These are phyloP conservation scores for Pseudogymnoascus sp. DNA, from an alignment of 2,329 filamentous ascomycete species.

Conservation along the genomic window DNA sequence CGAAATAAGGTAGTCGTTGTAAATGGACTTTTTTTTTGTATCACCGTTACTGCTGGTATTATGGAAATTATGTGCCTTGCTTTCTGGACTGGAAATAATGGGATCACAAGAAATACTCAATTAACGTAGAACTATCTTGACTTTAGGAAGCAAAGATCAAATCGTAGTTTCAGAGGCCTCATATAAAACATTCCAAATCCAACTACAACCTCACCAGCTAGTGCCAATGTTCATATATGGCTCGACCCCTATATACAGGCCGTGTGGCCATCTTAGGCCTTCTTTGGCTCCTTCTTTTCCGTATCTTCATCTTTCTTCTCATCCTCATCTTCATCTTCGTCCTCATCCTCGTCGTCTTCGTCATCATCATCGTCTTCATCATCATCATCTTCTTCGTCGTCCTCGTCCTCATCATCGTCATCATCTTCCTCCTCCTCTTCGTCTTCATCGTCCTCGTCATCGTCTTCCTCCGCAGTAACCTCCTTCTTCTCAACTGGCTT, in stretches of 20 bases:
- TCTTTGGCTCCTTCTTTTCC: conserved; percentile 31
- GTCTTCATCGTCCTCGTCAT: conserved; percentile 16
- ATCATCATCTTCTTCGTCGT: neutral
- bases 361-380: neutral
- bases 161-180: neutral
- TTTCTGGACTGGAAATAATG: neutral
- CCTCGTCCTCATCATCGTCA: neutral
- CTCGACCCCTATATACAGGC: conserved; percentile 4
- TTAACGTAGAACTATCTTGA: neutral
- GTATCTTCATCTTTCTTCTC: conserved; percentile 24
- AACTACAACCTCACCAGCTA: neutral
- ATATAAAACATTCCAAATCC: conserved; percentile 2
- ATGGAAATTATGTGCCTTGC: neutral
- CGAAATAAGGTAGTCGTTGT: neutral
- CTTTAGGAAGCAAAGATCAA: neutral
- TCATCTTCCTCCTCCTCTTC: conserved; percentile 7
- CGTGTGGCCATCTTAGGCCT: conserved; percentile 26
- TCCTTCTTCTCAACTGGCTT: conserved; percentile 23
- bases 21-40: neutral
- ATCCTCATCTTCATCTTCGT: neutral
- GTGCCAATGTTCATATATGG: neutral
- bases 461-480: conserved; percentile 26
- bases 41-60: neutral
- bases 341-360: neutral
- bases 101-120: neutral